phyloP scores from a whole-genome alignment of 2,329 filamentous ascomycete genomes.

The Teratosphaeria destructans region DNA sequence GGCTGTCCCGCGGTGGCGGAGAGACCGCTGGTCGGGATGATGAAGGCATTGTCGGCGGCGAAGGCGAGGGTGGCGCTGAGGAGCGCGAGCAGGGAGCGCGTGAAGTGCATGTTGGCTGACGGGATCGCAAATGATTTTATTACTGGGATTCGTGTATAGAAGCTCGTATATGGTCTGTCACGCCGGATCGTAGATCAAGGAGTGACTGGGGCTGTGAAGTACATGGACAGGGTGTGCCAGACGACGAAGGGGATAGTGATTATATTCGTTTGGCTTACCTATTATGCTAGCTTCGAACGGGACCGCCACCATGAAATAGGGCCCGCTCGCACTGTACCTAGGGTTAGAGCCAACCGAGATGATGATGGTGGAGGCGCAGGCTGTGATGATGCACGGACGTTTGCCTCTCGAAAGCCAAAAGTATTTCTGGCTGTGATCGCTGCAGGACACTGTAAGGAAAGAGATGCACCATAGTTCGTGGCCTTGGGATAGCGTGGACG shows the following conservation, averaged over 20 bases:
- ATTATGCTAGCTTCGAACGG: not conserved
- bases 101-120: constrained; percentile 33
- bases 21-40: constrained; percentile 32
- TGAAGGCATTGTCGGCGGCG: constrained; percentile 38
- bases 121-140: not conserved
- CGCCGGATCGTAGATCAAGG: not conserved
- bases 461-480: not conserved
- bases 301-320: not conserved
- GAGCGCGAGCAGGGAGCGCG: constrained; percentile 33
- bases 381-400: not conserved
- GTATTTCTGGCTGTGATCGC: not conserved
- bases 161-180: not conserved
- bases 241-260: not conserved
- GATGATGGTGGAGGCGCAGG: not conserved
- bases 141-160: not conserved
- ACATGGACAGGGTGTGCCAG: not conserved
- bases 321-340: not conserved
- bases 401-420: not conserved
- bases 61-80: constrained; percentile 36
- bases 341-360: not conserved
- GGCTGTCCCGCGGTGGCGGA: constrained; percentile 37
- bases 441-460: not conserved
- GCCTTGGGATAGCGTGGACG: not conserved
- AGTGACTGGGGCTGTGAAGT: not conserved
- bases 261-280: not conserved